Percentiles rank a stretch among this genome's conserved stretches.
phyloP scores from a whole-genome alignment of 108 stramenopile genomes.

The Ochromonas danica region DNA sequence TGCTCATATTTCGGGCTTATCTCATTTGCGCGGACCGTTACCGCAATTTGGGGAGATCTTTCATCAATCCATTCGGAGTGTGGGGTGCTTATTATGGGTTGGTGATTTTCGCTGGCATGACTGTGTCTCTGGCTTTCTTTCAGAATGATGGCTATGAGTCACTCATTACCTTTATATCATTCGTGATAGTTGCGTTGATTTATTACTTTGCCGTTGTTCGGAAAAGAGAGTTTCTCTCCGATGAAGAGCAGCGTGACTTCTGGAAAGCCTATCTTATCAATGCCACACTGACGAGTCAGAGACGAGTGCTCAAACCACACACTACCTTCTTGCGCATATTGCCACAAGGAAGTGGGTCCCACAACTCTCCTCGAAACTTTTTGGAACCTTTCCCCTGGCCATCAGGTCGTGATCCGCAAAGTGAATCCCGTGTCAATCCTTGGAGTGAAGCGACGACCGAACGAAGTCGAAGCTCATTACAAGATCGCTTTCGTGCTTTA shows the following conservation, averaged over 20 bases:
- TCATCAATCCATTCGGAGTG: background rate
- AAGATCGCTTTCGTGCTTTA: too few species aligned
- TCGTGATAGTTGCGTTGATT: background rate
- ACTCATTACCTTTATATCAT: background rate
- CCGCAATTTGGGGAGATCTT: background rate
- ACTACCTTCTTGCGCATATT: too few species aligned
- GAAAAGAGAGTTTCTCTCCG: background rate
- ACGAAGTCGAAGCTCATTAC: too few species aligned
- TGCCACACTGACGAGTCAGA: too few species aligned
- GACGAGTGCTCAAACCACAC: too few species aligned
- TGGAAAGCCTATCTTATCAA: background rate
- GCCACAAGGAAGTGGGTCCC: too few species aligned
- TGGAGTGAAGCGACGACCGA: too few species aligned
- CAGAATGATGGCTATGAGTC: conserved; percentile 3
- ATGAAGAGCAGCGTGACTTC: background rate
- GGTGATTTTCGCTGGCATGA: background rate
- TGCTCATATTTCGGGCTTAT: background rate
- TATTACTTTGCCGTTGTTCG: background rate
- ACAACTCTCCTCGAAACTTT: too few species aligned
- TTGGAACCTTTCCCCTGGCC: too few species aligned
- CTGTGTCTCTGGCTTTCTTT: background rate
- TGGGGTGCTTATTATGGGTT: background rate
- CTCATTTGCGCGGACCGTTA: background rate
- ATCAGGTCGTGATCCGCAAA: too few species aligned
- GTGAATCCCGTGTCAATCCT: too few species aligned